Base-by-base conservation (phyloP, 75 land plant genomes). In the Picea sitchensis region DNA sequence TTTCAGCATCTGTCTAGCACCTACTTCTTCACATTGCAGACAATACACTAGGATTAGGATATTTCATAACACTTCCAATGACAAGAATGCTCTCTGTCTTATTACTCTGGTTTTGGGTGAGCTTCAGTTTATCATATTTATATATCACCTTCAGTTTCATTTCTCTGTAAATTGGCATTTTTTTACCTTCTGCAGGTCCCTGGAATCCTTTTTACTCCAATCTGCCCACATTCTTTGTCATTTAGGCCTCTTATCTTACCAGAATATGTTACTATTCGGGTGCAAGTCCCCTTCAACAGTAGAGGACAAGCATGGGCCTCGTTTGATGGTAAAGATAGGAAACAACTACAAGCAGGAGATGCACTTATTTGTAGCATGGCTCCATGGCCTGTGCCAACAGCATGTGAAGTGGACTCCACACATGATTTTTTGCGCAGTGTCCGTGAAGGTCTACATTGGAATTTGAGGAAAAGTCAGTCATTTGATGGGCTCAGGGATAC, bases 171-270 rank as follows among this genome's bases (percentile, higher is more conserved):
- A 44, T 71, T 3, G 3, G 56, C 74, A 44, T 41, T 20, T 44
- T 18, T 32, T 71, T 41, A 47, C 74, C 12, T 44, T 18, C 8
- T 71, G 74, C 56, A 51, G 98, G 99, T 97, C 36, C 98, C 99
- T n/a, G 96, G 87, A 5, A 97, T 97, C 9, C 88, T 97, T 65
- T 97, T 97, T 64, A 97, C 99, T 64, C 99, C 99, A 79, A 97
- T 97, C 72, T 97, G 98, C 81, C 99, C 99, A 54, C 99, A 97
- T 84, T 97, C 99, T 12, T 81, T 97, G 41, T 97, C 99, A 58
- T 97, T 97, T 73, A 79, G 99, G 78, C 99, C 99, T 63, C 82
- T 97, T 58, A 95, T 97, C 73, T 72, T 97, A 21, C 99, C 99
- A 5, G 99, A 97, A 65, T 84, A 91, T 81, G 99, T 95, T 20